Percentiles rank a stretch among this genome's conserved stretches.
Conservation (phyloP, 2,329 filamentous ascomycete species). For the Fusarium subtropicale region DNA sequence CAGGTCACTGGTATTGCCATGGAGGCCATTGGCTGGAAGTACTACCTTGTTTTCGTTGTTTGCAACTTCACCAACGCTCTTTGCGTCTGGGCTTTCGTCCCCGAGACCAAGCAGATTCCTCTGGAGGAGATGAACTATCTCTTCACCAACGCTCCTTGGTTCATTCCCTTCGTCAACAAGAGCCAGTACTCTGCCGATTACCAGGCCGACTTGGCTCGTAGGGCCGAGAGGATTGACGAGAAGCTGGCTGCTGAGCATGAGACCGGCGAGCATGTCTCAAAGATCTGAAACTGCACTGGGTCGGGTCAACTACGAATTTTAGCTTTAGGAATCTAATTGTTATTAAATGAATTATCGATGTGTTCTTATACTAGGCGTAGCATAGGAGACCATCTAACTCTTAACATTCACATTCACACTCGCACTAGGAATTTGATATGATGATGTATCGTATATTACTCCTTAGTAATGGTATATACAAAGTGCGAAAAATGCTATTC, state of each 20-base stretch:
- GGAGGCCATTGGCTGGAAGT: constrained; percentile 59
- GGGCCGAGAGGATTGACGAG: constrained; percentile 53
- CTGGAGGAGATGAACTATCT: constrained; percentile 77
- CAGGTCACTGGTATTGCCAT: constrained; percentile 49
- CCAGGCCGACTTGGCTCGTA: constrained; percentile 65
- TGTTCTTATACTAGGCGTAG: neutral
- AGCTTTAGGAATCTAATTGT: neutral
- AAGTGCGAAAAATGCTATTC: too few species aligned
- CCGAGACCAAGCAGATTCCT: constrained; percentile 72
- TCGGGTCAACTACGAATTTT: neutral
- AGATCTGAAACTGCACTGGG: neutral
- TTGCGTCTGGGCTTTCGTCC: constrained; percentile 72
- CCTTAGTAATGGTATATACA: too few species aligned
- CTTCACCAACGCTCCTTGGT: constrained; percentile 62
- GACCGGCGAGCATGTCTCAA: constrained; percentile 16
- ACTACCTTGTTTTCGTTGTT: constrained; percentile 60
- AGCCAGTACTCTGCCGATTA: constrained; percentile 33
- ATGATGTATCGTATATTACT: too few species aligned
- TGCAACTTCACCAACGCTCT: constrained; percentile 68
- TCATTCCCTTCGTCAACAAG: constrained; percentile 20
- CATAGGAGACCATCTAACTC: too few species aligned
- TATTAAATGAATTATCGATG: neutral
- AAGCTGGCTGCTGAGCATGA: constrained; percentile 22
- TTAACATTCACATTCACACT: too few species aligned
- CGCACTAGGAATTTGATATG: too few species aligned